Evolutionary conservation across 108 stramenopile species (phyloP), one percentile per base, ranked within the genome.

Genomic region (Cylindrotheca closterium): DNA sequence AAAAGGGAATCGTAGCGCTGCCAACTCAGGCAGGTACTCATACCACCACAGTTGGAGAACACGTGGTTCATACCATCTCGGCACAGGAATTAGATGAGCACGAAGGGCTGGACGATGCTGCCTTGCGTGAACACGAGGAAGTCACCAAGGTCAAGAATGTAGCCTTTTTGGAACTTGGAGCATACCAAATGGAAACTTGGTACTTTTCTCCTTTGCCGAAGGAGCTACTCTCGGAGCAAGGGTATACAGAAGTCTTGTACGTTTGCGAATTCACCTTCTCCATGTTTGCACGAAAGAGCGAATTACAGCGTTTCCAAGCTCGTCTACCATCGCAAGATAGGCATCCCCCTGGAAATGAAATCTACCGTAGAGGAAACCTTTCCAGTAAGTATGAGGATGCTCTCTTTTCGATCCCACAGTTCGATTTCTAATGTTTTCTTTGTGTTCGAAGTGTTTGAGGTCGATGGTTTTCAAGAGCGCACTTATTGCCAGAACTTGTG

Each of bases 101-200:
- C 75, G 96, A 97, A 79, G 98, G 98, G 4, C 75, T 99, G 60
- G 98, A 99, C 70, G 98, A 97, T 58, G 96, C 89, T 17, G 77
- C 84, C 2, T 68, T 99, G 22, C 83, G 92, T 64, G 98, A 99
- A 67, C 96, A 98, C 78, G 99, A 99, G 76, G 97, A 99, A 68
- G 96, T 98, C 24, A 99, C 99, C 31, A 99, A 98, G 65, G 92
- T 96, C 1, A 96, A 98, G 68, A 99, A 99, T 81, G 93, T 99
- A 4, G 81, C 86, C 17, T 82, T 78, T 51, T 55, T 99, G 3
- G 95, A 98, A 67, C 60, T 99, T 47, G 98, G 97, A 7, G 54
- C 63, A 51, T 77, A 74, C 77, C 92, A 84, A 63, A 97, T 97
- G 95, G 96, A 97, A 66, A 96, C 96, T 10, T 99, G 98, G 97